Conservation (phyloP, 257 asterid species). For the Nicotiana undulata region DNA sequence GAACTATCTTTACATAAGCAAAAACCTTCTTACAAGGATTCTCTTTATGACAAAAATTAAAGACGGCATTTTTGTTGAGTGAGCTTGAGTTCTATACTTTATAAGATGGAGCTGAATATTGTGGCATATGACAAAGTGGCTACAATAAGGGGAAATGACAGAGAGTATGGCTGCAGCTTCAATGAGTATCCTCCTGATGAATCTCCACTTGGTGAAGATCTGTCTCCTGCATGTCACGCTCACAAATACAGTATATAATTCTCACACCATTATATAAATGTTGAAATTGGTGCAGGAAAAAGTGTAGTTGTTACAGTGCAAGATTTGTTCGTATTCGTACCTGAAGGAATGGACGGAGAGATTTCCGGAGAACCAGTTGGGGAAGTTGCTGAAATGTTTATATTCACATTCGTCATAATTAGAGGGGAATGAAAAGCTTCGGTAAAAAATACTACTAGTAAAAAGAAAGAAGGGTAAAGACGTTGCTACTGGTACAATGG, state of each 20-base stretch:
- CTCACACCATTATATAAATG: neutral
- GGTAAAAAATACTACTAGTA: neutral
- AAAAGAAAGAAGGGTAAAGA: neutral
- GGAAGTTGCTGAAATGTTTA: neutral
- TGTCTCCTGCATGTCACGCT: neutral
- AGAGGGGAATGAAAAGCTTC: neutral
- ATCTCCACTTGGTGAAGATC: neutral
- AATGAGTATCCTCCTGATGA: slow-evolving; percentile 16
- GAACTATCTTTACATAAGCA: neutral
- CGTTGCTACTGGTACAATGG: neutral
- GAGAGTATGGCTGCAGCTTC: neutral
- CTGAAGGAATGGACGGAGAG: slow-evolving; percentile 13
- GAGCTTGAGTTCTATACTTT: neutral
- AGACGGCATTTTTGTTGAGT: neutral
- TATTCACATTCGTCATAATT: neutral
- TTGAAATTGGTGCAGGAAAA: neutral
- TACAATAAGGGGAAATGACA: neutral
- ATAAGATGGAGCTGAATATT: neutral
- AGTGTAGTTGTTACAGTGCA: neutral
- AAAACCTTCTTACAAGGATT: neutral
- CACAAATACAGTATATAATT: neutral
- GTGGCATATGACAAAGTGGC: slow-evolving; percentile 2
- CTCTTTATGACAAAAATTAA: neutral
- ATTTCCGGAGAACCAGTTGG: neutral
- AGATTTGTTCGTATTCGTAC: neutral